These are phyloP conservation scores for Citrus hindsii DNA, from an alignment of 345 rosid genomes.

Conservation along the genomic window DNA sequence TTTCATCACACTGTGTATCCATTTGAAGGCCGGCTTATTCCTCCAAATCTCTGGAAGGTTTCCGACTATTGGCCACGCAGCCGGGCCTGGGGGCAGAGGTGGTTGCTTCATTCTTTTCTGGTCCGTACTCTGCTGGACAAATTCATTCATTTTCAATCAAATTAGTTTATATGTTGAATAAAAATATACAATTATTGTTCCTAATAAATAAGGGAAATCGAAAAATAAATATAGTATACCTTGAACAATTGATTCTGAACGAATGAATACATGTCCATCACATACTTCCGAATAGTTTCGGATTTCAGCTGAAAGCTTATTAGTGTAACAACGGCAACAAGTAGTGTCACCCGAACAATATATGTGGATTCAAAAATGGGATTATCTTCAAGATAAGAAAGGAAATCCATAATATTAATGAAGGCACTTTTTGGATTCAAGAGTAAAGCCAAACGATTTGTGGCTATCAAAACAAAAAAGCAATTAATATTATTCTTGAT, in stretches of 20 bases:
- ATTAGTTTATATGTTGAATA: too few relatives aligned
- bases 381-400: not conserved
- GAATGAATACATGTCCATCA: constrained; percentile 15
- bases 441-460: not conserved
- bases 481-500: too few relatives aligned
- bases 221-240: not conserved
- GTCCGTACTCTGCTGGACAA: too few relatives aligned
- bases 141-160: too few relatives aligned
- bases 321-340: not conserved
- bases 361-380: not conserved
- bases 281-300: constrained; percentile 17
- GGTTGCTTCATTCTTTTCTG: not conserved
- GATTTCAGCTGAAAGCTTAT: constrained; percentile 10
- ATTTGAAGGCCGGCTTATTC: too few relatives aligned
- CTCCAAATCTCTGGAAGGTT: not conserved
- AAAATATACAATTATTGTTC: too few relatives aligned
- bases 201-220: too few relatives aligned
- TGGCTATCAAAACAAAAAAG: not conserved
- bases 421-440: too few relatives aligned
- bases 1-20: too few relatives aligned
- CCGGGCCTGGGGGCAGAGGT: not conserved
- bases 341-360: not conserved
- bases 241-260: constrained; percentile 14
- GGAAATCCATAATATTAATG: not conserved
- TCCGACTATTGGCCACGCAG: not conserved